Base-by-base conservation (phyloP, 1,139 yeast genomes). In the Debaryomycetaceae sp. region DNA sequence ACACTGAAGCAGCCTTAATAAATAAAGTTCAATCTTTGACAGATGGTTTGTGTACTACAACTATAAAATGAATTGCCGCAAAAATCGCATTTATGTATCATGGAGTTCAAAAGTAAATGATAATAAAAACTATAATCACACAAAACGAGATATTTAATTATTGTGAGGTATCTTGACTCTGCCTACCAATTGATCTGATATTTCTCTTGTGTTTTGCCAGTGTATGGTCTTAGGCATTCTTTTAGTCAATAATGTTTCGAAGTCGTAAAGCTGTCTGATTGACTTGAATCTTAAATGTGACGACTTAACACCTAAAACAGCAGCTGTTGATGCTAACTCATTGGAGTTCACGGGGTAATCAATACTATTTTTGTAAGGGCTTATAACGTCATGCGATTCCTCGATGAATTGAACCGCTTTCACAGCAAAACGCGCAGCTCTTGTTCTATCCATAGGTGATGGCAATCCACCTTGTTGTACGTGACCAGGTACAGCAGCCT, bases 391-490 rank as follows among this genome's bases (percentile, higher is more conserved):
- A 37, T 42, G 37, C 20, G 57, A 50, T 5, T 78, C 75, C 62
- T 93, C 98, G 53, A 93, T 79, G 67, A 88, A 93, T 61, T 87
- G 87, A 43, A 90, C 84, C 45, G 97, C 89, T 65, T 82, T 85
- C 52, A 91, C 84, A 5, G 97, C 96, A 64, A 85, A 85, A 63
- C 98, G 80, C 11, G 95, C 86, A 13, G 96, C 97, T 51, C 93
- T 80, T 20, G 91, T 87, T 68, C 98, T 83, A 66, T 93, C 99
- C 66, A 90, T 87, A 6, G 98, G 89, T 4, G 97, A 87, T 36
- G 99, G 99, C 44, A 83, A 80, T 48, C 95, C 96, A 65, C 99
- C 99, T 68, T 93, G 99, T 74, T 93, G 99, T 43, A 90, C 95
- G 62, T 93, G 99, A 27, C 99, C 99, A 9, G 99, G 99, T 45